Conservation (phyloP, 768 basidiomycete genomes). For the button mushroom (Agaricus bisporus) region DNA sequence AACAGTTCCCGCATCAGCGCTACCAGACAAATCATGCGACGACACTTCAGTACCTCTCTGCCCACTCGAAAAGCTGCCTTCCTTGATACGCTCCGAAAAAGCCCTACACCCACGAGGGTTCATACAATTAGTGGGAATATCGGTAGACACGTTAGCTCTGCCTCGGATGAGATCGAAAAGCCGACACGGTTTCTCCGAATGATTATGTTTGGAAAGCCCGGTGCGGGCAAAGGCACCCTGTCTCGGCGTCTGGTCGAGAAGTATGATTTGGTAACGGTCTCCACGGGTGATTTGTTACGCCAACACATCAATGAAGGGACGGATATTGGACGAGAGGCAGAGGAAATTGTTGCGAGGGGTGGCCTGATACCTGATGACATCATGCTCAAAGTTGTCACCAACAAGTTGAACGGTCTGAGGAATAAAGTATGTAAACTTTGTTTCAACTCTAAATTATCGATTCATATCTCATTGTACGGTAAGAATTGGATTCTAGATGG, state of each 20-base stretch:
- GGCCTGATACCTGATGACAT: slow-evolving; percentile 74
- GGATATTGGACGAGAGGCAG: slow-evolving; percentile 65
- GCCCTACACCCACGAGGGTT: slow-evolving; percentile 17
- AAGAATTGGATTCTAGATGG: slow-evolving; percentile 93
- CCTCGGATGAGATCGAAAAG: slow-evolving; percentile 32
- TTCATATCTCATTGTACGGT: slow-evolving; percentile 1
- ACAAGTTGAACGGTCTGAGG: slow-evolving; percentile 58
- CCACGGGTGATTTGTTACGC: slow-evolving; percentile 80
- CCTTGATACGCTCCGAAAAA: slow-evolving; percentile 9
- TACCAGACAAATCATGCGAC: slow-evolving; percentile 3
- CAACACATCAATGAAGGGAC: slow-evolving; percentile 78
- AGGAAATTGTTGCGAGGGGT: slow-evolving; percentile 74
- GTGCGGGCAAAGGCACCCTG: slow-evolving; percentile 83
- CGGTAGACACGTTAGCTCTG: slow-evolving; percentile 16
- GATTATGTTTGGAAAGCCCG: slow-evolving; percentile 79
- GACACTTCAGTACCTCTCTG: slow-evolving; percentile 1
- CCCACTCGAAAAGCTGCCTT: slow-evolving; percentile 1
- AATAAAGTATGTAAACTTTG: slow-evolving; percentile 45
- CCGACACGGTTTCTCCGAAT: slow-evolving; percentile 41
- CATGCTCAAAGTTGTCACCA: slow-evolving; percentile 71
- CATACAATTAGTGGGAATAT: slow-evolving; percentile 21
- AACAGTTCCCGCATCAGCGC: slow-evolving; percentile 12
- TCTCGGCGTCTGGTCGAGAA: slow-evolving; percentile 69
- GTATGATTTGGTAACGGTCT: slow-evolving; percentile 73
- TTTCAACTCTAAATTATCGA: neutral